These are phyloP conservation scores for Pyrenophora seminiperda DNA, from an alignment of 2,329 filamentous ascomycete species.

Conservation along the genomic window DNA sequence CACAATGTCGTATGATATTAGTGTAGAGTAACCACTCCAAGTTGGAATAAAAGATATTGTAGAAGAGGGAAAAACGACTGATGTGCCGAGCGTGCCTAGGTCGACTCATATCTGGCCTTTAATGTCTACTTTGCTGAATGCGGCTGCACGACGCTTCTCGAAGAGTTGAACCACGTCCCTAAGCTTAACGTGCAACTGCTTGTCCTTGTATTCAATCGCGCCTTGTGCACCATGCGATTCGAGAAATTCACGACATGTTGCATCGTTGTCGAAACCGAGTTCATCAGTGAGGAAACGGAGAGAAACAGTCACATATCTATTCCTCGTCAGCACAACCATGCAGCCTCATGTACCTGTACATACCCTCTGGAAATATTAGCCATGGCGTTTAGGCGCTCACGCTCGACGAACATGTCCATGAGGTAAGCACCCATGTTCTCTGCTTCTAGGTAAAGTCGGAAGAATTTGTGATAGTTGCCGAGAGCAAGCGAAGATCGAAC, in stretches of 20 bases:
- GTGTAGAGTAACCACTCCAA: slow-evolving; percentile 18
- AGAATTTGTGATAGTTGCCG: slow-evolving; percentile 97
- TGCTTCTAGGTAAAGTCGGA: slow-evolving; percentile 91
- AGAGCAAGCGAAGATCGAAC: slow-evolving; percentile 90
- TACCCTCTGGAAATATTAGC: slow-evolving; percentile 95
- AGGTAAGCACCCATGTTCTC: slow-evolving; percentile 98
- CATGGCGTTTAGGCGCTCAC: slow-evolving; percentile 88
- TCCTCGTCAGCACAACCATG: slow-evolving; percentile 53
- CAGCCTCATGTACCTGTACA: slow-evolving; percentile 49
- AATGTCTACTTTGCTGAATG: slow-evolving; percentile 90
- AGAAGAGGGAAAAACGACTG: slow-evolving; percentile 7
- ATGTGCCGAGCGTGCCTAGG: slow-evolving; percentile 9
- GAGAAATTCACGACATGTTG: slow-evolving; percentile 89
- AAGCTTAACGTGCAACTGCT: slow-evolving; percentile 56
- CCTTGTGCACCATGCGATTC: slow-evolving; percentile 77
- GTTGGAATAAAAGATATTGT: slow-evolving; percentile 7
- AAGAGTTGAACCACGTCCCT: slow-evolving; percentile 69
- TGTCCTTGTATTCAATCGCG: slow-evolving; percentile 73
- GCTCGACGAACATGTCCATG: slow-evolving; percentile 98
- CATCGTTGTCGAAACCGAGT: slow-evolving; percentile 91
- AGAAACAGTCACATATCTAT: slow-evolving; percentile 88
- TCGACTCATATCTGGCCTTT: slow-evolving; percentile 87
- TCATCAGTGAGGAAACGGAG: slow-evolving; percentile 94
- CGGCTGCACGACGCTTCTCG: slow-evolving; percentile 71
- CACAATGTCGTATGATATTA: slow-evolving; percentile 29